Base-by-base conservation (phyloP, 1,284 basidiomycete species). In the Tetrapyrgos nigripes region DNA sequence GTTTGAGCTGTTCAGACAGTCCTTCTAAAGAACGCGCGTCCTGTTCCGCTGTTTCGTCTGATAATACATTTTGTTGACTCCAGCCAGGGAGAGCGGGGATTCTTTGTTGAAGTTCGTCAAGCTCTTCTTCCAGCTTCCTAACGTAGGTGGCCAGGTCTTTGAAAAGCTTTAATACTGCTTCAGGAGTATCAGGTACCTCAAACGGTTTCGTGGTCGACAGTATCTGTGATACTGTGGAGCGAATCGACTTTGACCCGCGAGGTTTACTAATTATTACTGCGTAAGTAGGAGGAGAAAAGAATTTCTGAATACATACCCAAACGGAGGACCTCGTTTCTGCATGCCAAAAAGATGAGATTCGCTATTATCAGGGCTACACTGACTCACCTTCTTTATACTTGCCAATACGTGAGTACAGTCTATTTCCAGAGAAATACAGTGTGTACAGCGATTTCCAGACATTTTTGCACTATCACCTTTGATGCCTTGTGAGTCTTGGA, bases 281-380 rank as follows among this genome's bases (percentile, higher is more conserved):
- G 6, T 40, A 11, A 40, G 19, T 33, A 33, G 14, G 19, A 40
- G 37, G 17, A 40, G 37, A 40, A 40, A 40, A 40, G n/a, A n/a
- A n/a, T n/a, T n/a, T n/a, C n/a, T 33, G 14, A 14, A 14, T 48
- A 14, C 48, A 35, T 33, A 57, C 55, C 55, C 55, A 27, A 24
- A 21, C 6, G 48, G 55, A 1, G 55, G 55, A n/a, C 50, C 49
- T 21, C 55, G 37, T 47, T 57, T 57, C 50, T 52, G 23, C 19
- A 9, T 40, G 10, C n/a, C n/a, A 24, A 35, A 3, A 21, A 47
- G 47, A 29, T 27, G 26, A 45, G 19, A 23, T 24, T 13, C 11
- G 14, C 10, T 19, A 9, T 37, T 19, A 11, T 11, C 11, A 55
- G 21, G 3, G n/a, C 10, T 28, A 26, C 4, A 45, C 46, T n/a